Percentiles rank a stretch among this genome's conserved stretches.
Evolutionary conservation across 1,284 basidiomycete genomes (phyloP).

Genomic region (Cystobasidium sp.): DNA sequence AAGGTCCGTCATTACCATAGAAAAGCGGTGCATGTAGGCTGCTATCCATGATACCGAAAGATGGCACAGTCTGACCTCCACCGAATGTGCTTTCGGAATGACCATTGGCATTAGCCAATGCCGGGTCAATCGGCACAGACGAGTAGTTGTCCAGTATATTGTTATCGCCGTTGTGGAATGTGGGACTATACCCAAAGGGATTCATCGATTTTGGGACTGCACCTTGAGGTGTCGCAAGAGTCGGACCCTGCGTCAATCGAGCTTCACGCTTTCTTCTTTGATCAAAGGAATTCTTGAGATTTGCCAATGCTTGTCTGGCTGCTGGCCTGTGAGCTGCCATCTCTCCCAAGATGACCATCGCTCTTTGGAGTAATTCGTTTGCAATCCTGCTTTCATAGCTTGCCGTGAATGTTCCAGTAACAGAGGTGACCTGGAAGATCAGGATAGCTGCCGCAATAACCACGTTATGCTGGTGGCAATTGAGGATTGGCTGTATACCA

Average conservation of each 20-base stretch:
- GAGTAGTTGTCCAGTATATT: not conserved
- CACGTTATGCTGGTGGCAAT: slow-evolving; percentile 40
- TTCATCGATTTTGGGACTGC: not conserved
- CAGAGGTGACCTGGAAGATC: slow-evolving; percentile 33
- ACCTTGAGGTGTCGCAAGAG: not conserved
- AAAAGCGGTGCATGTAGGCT: slow-evolving; percentile 18
- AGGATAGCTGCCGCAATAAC: slow-evolving; percentile 39
- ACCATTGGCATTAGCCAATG: not conserved
- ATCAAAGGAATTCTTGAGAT: slow-evolving; percentile 19
- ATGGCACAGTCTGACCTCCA: slow-evolving; percentile 12
- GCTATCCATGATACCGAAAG: slow-evolving; percentile 25
- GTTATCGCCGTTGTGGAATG: not conserved
- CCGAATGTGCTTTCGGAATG: slow-evolving; percentile 3
- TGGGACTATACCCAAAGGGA: slow-evolving; percentile 5
- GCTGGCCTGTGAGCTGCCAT: slow-evolving; percentile 30
- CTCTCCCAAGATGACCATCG: slow-evolving; percentile 12
- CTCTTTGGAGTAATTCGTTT: slow-evolving; percentile 17
- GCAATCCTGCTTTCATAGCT: slow-evolving; percentile 20
- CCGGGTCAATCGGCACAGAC: not conserved
- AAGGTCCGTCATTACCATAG: slow-evolving; percentile 13
- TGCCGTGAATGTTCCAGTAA: slow-evolving; percentile 18
- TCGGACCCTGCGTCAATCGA: not conserved
- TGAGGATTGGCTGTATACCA: slow-evolving; percentile 28
- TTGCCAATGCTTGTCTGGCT: slow-evolving; percentile 30
- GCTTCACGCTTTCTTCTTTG: slow-evolving; percentile 10